Evolutionary conservation across 2,329 filamentous ascomycete genomes (phyloP).

Genomic region (Alternaria sp.): DNA sequence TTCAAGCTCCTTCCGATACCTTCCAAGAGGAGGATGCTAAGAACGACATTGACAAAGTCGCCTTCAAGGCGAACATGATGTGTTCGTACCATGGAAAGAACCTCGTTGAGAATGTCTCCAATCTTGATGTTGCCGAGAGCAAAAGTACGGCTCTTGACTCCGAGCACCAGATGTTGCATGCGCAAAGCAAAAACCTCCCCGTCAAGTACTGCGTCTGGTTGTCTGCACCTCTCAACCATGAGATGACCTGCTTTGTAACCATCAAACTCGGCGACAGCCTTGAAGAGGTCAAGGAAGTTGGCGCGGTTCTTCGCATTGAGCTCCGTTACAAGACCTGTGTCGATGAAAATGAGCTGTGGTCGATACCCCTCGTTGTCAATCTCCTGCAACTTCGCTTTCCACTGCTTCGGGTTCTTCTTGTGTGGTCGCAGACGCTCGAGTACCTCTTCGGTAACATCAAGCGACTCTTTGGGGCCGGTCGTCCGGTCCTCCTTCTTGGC

Average conservation of each 20-base stretch:
- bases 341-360: constrained; percentile 95
- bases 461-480: constrained; percentile 55
- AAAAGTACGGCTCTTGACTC: constrained; percentile 88
- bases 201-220: constrained; percentile 88
- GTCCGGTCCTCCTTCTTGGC: constrained; percentile 44
- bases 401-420: constrained; percentile 69
- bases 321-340: constrained; percentile 93
- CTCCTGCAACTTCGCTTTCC: constrained; percentile 74
- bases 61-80: constrained; percentile 96
- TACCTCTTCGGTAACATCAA: constrained; percentile 87
- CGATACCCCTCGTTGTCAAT: constrained; percentile 88
- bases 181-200: constrained; percentile 89
- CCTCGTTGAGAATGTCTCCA: constrained; percentile 89
- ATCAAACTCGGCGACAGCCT: constrained; percentile 93
- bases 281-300: constrained; percentile 96
- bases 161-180: constrained; percentile 94
- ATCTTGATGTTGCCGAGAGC: constrained; percentile 95
- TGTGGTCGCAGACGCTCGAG: constrained; percentile 79
- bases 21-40: constrained; percentile 90
- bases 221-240: constrained; percentile 94
- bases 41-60: constrained; percentile 97
- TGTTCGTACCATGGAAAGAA: constrained; percentile 85
- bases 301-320: constrained; percentile 82
- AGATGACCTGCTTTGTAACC: constrained; percentile 93
- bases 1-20: constrained; percentile 90